Evolutionary conservation across 169 alveolate genomes (phyloP).

Genomic region (Babesia ovis): DNA sequence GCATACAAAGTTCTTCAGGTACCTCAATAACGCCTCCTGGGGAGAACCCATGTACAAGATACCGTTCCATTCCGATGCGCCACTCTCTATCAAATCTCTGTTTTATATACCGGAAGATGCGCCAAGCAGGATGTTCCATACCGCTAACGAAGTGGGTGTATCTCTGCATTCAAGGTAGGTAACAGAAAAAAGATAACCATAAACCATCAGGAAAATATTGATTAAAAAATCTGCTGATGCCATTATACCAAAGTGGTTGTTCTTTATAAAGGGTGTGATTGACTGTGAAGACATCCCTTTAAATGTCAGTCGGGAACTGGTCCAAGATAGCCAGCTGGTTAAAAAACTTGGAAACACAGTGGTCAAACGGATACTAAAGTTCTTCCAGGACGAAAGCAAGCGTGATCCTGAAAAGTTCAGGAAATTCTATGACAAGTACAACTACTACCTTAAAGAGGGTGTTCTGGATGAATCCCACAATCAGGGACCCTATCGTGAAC

Average conservation of each 20-base stretch:
- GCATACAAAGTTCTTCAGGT: conserved; percentile 87
- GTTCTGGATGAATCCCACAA: conserved; percentile 77
- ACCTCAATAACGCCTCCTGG: conserved; percentile 76
- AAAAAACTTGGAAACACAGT: conserved; percentile 88
- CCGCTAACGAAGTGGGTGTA: conserved; percentile 82
- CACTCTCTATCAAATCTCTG: conserved; percentile 88
- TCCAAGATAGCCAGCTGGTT: conserved; percentile 89
- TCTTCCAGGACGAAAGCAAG: conserved; percentile 86
- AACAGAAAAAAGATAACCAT: neutral
- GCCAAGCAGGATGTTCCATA: conserved; percentile 86
- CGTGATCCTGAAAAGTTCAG: conserved; percentile 80
- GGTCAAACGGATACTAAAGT: conserved; percentile 87
- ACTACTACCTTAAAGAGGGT: conserved; percentile 85
- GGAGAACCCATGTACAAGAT: conserved; percentile 85
- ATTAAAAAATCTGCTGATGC: conserved; percentile 90
- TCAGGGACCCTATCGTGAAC: conserved; percentile 68
- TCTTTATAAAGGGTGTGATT: conserved; percentile 95
- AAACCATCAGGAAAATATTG: conserved; percentile 81
- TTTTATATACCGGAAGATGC: conserved; percentile 89
- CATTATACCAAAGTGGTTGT: conserved; percentile 92
- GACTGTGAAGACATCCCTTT: conserved; percentile 98
- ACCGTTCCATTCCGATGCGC: conserved; percentile 91
- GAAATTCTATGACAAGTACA: conserved; percentile 82
- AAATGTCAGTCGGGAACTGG: conserved; percentile 93
- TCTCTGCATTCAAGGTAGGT: conserved; percentile 82